A percentile compares a stretch with the other conserved stretches of the same genome.
Evolutionary conservation across 2,329 filamentous ascomycete species (phyloP).

Genomic region (Thermomyces lanuginosus): DNA sequence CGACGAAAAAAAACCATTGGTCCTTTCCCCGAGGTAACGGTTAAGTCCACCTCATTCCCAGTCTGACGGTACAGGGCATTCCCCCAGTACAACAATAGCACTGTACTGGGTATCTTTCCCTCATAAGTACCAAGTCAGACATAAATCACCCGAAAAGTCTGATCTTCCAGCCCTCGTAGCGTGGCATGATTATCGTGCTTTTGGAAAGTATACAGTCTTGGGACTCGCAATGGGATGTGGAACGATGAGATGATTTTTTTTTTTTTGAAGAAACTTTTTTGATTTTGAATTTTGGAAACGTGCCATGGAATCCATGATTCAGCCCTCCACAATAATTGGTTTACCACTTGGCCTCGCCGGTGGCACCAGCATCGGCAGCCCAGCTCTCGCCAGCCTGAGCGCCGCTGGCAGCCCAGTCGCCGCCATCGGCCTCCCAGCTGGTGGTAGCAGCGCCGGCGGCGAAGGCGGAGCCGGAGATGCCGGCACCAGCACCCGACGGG

Average conservation of each 20-base stretch:
- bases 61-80: slow-evolving; percentile 85
- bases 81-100: slow-evolving; percentile 45
- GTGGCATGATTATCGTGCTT: too few species aligned
- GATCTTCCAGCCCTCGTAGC: too few species aligned
- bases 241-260: neutral
- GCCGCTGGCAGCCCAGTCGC: slow-evolving; percentile 37
- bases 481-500: slow-evolving; percentile 46
- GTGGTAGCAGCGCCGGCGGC: slow-evolving; percentile 53
- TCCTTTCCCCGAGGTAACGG: slow-evolving; percentile 52
- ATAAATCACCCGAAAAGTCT: slow-evolving; percentile 3
- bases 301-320: slow-evolving; percentile 5
- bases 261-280: slow-evolving; percentile 4
- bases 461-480: slow-evolving; percentile 47
- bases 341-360: slow-evolving; percentile 25
- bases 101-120: slow-evolving; percentile 86
- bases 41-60: slow-evolving; percentile 67
- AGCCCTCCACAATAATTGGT: slow-evolving; percentile 6
- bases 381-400: slow-evolving; percentile 23
- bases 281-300: neutral
- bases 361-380: slow-evolving; percentile 26
- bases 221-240: too few species aligned
- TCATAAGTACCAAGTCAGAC: slow-evolving; percentile 59
- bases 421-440: slow-evolving; percentile 44
- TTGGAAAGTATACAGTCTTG: too few species aligned
- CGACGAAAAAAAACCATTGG: too few species aligned